Conservation (phyloP, 2,329 filamentous ascomycete species). For the Diaporthe aspalathi region DNA sequence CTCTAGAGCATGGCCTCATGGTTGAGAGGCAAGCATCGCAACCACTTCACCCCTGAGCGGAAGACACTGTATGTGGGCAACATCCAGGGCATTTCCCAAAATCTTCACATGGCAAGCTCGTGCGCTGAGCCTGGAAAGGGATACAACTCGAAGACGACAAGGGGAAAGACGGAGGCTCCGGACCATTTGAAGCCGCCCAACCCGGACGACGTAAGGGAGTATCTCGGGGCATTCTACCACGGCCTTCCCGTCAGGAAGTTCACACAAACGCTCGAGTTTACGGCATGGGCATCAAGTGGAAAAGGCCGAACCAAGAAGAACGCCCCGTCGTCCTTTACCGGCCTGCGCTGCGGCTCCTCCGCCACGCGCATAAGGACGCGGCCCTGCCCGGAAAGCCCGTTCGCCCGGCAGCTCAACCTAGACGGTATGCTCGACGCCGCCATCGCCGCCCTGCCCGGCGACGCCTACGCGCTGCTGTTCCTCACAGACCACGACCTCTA, state of each 20-base stretch:
- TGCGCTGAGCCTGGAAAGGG: conserved; percentile 50
- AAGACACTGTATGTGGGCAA: conserved; percentile 66
- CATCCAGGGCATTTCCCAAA: conserved; percentile 54
- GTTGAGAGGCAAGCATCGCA: conserved; percentile 58
- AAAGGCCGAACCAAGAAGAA: conserved; percentile 30
- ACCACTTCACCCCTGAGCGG: conserved; percentile 57
- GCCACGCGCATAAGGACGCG: conserved; percentile 64
- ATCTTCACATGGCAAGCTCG: conserved; percentile 58
- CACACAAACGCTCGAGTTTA: conserved; percentile 55
- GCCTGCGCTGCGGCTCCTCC: conserved; percentile 51
- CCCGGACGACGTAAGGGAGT: conserved; percentile 48
- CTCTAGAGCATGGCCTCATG: conserved; percentile 66
- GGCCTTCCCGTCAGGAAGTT: conserved; percentile 62
- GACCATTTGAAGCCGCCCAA: conserved; percentile 46
- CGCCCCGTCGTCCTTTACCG: conserved; percentile 53
- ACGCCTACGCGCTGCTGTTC: conserved; percentile 70
- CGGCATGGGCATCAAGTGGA: conserved; percentile 55
- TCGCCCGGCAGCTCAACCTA: conserved; percentile 66
- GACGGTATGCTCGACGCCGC: conserved; percentile 70
- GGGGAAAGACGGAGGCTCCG: conserved; percentile 55
- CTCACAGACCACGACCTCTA: conserved; percentile 72
- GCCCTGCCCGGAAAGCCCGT: conserved; percentile 57
- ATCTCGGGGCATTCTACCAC: conserved; percentile 62
- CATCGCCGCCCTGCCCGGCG: conserved; percentile 62
- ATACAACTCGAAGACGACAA: conserved; percentile 47